These are phyloP conservation scores for Aureobasidium sp. DNA, from an alignment of 2,329 filamentous ascomycete genomes.

Conservation along the genomic window DNA sequence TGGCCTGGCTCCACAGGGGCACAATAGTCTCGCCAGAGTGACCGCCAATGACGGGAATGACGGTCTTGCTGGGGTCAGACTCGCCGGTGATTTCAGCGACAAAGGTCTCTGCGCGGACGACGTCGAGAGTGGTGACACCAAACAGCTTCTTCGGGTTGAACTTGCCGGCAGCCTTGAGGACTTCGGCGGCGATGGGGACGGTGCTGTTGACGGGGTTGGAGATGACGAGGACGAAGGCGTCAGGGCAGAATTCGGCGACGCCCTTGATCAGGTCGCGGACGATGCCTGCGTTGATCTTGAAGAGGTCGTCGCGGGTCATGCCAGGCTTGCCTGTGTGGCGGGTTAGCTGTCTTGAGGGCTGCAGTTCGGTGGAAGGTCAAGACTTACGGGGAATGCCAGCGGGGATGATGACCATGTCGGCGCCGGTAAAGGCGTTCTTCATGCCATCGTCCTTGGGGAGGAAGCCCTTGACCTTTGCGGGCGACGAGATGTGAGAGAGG, in stretches of 20 bases:
- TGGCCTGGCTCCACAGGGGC: constrained; percentile 88
- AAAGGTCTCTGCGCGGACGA: constrained; percentile 96
- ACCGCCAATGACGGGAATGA: constrained; percentile 87
- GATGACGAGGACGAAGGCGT: constrained; percentile 93
- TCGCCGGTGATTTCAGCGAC: constrained; percentile 78
- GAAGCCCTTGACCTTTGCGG: constrained; percentile 79
- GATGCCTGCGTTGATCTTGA: constrained; percentile 99
- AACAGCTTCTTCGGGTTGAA: constrained; percentile 96
- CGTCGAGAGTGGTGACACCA: constrained; percentile 96
- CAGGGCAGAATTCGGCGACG: constrained; percentile 79
- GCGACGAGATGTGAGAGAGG: constrained; percentile 92
- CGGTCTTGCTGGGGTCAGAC: constrained; percentile 73
- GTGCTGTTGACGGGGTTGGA: constrained; percentile 99
- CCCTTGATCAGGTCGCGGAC: constrained; percentile 89
- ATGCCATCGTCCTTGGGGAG: constrained; percentile 78
- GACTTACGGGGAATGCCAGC: constrained; percentile 85
- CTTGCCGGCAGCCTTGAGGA: constrained; percentile 85
- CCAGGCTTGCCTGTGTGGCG: constrained; percentile 78
- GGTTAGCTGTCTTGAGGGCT: not conserved
- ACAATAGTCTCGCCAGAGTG: constrained; percentile 99
- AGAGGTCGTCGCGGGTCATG: constrained; percentile 98
- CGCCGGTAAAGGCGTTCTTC: constrained; percentile 81
- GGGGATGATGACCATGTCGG: constrained; percentile 94
- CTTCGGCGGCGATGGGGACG: constrained; percentile 93
- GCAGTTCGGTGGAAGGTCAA: no score